These are phyloP conservation scores for Gossypium australe DNA, from an alignment of 345 rosid genomes.

Conservation along the genomic window DNA sequence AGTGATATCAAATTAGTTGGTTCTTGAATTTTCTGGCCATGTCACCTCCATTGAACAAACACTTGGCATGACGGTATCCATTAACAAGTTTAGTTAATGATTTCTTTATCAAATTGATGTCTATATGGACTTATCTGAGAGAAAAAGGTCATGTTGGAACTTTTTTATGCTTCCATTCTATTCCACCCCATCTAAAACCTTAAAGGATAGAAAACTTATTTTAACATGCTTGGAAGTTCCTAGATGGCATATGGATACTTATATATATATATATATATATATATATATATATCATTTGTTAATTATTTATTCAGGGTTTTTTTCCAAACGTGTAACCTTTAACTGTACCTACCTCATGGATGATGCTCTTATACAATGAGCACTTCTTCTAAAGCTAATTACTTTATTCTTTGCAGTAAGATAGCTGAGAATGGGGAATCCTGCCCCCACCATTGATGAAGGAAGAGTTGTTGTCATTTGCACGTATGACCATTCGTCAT, in stretches of 20 bases:
- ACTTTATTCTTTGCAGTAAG: not conserved
- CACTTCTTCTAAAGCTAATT: not conserved
- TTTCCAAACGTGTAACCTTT: no score
- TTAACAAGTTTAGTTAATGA: not conserved
- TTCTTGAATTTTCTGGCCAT: not conserved
- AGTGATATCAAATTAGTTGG: not conserved
- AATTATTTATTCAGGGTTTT: no score
- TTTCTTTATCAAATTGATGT: no score
- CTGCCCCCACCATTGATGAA: not conserved
- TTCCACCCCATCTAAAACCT: not conserved
- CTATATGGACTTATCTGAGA: not conserved
- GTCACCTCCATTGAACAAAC: not conserved
- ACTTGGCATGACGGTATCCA: not conserved
- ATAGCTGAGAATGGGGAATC: slow-evolving; percentile 12
- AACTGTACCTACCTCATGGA: not conserved
- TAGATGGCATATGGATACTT: not conserved
- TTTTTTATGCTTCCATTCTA: slow-evolving; percentile 21
- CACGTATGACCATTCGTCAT: slow-evolving; percentile 9
- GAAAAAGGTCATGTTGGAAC: slow-evolving; percentile 21
- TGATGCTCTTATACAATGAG: not conserved
- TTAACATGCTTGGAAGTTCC: not conserved
- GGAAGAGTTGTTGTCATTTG: not conserved
- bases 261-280: not conserved
- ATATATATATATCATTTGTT: not conserved
- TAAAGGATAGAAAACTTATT: not conserved